phyloP scores from a whole-genome alignment of 2,329 filamentous ascomycete genomes.

The Hypoxylon sp. region DNA sequence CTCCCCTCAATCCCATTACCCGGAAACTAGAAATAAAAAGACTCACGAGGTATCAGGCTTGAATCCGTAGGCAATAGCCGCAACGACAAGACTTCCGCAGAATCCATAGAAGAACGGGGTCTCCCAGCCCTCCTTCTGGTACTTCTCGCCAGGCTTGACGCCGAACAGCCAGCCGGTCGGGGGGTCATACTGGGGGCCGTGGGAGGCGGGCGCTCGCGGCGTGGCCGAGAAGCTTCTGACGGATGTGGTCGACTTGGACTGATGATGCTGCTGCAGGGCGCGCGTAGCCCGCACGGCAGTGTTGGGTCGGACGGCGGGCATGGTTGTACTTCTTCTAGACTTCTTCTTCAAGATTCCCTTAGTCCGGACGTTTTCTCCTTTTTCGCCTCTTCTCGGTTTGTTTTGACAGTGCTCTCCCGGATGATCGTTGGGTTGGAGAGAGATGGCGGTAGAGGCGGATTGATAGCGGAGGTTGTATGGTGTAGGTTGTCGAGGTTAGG shows the following conservation, averaged over 20 bases:
- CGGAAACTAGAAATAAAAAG: constrained; percentile 29
- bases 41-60: constrained; percentile 99
- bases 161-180: constrained; percentile 94
- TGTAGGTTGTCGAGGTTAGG: constrained; percentile 19
- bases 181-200: constrained; percentile 88
- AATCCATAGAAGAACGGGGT: constrained; percentile 87
- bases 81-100: constrained; percentile 81
- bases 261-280: constrained; percentile 47
- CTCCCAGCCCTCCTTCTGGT: constrained; percentile 98
- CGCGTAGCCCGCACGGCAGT: constrained; percentile 52
- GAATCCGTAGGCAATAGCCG: constrained; percentile 87
- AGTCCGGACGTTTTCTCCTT: constrained; percentile 11
- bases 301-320: constrained; percentile 53
- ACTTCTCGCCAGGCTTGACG: constrained; percentile 94
- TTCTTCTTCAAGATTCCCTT: constrained; percentile 13
- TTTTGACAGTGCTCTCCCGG: background rate
- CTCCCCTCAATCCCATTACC: constrained; percentile 15
- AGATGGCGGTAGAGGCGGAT: constrained; percentile 3
- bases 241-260: constrained; percentile 28
- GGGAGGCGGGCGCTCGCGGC: constrained; percentile 63
- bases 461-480: constrained; percentile 21
- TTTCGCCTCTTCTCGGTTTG: constrained; percentile 9
- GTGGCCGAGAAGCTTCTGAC: constrained; percentile 63
- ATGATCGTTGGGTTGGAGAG: constrained; percentile 3
- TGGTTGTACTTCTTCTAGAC: constrained; percentile 33